A percentile compares a stretch with the other conserved stretches of the same genome.
Evolutionary conservation across 805 yeast species (phyloP).

Genomic region (Zygotorulaspora chibaensis): DNA sequence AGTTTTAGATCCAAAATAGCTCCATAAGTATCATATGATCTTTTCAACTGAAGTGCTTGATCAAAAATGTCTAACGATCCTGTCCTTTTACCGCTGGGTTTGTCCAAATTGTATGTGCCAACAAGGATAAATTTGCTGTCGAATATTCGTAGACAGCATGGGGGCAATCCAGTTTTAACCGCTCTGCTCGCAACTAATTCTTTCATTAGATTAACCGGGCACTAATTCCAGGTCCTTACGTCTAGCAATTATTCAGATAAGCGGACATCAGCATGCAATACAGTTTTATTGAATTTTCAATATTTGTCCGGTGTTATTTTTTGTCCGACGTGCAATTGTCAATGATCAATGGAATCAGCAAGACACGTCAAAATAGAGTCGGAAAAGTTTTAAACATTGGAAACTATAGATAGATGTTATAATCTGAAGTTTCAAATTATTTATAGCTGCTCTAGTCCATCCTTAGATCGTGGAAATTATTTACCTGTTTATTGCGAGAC

Average conservation of each 20-base stretch:
- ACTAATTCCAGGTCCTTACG: no score
- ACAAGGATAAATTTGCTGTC: conserved; percentile 48
- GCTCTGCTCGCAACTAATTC: conserved; percentile 19
- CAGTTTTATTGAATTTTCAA: not conserved
- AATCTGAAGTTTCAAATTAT: no score
- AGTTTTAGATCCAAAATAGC: conserved; percentile 79
- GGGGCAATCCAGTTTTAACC: conserved; percentile 59
- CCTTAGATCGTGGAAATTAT: not conserved
- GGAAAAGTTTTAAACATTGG: not conserved
- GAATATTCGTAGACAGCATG: conserved; percentile 70
- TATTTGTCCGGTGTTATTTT: not conserved
- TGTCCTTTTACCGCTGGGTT: conserved; percentile 50
- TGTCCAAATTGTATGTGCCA: conserved; percentile 79
- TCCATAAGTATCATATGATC: conserved; percentile 40
- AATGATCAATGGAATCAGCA: not conserved
- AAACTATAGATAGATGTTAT: no score
- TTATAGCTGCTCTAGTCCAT: no score
- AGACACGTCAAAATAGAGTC: not conserved
- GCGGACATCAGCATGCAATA: not conserved
- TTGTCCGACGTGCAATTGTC: not conserved
- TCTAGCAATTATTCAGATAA: no score
- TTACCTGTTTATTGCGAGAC: not conserved
- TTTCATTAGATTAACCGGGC: conserved; percentile 5
- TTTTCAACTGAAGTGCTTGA: conserved; percentile 22
- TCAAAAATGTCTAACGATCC: conserved; percentile 55